Percentiles rank a stretch among this genome's conserved stretches.
Evolutionary conservation across 495 filamentous ascomycete genomes (phyloP).

Genomic region (Pyronema domesticum): DNA sequence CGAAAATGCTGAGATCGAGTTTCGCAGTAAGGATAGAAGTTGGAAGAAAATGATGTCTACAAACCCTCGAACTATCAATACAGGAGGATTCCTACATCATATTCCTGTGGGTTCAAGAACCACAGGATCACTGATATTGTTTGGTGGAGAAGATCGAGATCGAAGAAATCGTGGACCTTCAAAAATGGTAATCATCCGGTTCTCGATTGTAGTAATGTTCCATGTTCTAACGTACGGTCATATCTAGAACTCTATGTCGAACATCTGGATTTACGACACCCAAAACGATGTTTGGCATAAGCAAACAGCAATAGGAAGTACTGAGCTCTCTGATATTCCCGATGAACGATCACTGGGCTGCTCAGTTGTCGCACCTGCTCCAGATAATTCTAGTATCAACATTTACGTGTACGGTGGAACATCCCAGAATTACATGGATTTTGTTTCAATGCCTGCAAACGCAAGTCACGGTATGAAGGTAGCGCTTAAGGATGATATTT

Average conservation of each 20-base stretch:
- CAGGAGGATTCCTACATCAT: background rate
- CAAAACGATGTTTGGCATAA: background rate
- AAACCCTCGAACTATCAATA: no score
- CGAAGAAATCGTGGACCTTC: background rate
- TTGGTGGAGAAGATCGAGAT: background rate
- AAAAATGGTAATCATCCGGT: background rate
- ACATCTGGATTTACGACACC: background rate
- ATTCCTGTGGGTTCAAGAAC: background rate
- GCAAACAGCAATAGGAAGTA: background rate
- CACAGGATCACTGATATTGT: background rate
- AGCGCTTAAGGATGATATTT: no score
- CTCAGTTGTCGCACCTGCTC: background rate
- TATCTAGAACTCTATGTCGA: background rate
- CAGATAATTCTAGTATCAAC: background rate
- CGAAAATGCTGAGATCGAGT: background rate
- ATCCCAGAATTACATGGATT: background rate
- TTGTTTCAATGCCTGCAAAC: no score
- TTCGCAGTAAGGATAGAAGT: background rate
- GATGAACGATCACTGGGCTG: background rate
- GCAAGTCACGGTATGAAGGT: no score
- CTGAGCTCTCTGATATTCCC: background rate
- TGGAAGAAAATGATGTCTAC: background rate
- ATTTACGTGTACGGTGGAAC: background rate
- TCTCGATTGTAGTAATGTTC: background rate
- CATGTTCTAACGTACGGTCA: background rate